A percentile compares a stretch with the other conserved stretches of the same genome.
Evolutionary conservation across 2,329 filamentous ascomycete genomes (phyloP).

Genomic region (Fusarium neocosmosporiellum): DNA sequence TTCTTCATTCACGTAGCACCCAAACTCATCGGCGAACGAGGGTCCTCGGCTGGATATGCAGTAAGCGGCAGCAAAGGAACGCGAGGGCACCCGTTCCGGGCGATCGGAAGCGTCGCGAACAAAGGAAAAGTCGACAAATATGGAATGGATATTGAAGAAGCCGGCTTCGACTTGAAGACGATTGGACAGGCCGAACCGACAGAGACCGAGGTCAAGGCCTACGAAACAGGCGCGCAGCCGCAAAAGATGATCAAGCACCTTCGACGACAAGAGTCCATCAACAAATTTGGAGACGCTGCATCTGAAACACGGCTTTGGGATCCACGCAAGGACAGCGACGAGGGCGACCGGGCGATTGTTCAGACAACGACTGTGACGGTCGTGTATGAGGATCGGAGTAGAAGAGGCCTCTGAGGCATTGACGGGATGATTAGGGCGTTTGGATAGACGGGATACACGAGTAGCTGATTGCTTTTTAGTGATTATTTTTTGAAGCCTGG

Average conservation of each 20-base stretch:
- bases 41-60: conserved; percentile 15
- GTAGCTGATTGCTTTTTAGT: background rate
- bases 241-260: conserved; percentile 32
- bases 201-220: conserved; percentile 27
- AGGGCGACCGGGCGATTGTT: conserved; percentile 36
- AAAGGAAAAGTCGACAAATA: conserved; percentile 17
- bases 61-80: conserved; percentile 12
- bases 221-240: conserved; percentile 22
- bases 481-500: background rate
- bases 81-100: conserved; percentile 32
- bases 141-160: conserved; percentile 15
- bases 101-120: conserved; percentile 19
- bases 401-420: background rate
- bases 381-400: conserved; percentile 31
- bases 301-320: conserved; percentile 24
- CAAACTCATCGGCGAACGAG: conserved; percentile 36
- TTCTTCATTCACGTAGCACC: conserved; percentile 49
- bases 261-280: conserved; percentile 38
- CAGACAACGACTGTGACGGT: conserved; percentile 42
- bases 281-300: conserved; percentile 27
- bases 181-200: conserved; percentile 37
- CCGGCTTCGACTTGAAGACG: conserved; percentile 36
- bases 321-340: conserved; percentile 20
- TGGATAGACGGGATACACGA: background rate
- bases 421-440: background rate